These are phyloP conservation scores for Theobroma cacao DNA, from an alignment of 345 rosid genomes.

Conservation along the genomic window DNA sequence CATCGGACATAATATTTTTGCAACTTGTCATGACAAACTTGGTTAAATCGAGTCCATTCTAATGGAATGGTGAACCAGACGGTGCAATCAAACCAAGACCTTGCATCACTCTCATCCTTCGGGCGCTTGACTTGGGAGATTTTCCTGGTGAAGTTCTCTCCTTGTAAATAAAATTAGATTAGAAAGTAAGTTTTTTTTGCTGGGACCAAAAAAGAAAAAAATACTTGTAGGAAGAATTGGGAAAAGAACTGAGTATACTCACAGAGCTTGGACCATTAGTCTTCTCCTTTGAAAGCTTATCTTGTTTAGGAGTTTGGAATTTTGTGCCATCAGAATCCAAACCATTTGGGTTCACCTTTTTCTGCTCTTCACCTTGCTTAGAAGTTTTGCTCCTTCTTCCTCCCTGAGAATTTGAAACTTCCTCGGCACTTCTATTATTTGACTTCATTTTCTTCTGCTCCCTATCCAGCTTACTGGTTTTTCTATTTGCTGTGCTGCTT, in stretches of 20 bases:
- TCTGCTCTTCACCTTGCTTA: not conserved
- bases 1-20: not conserved
- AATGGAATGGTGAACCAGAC: slow-evolving; percentile 54
- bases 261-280: slow-evolving; percentile 12
- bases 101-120: slow-evolving; percentile 59
- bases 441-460: not conserved
- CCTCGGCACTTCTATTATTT: not conserved
- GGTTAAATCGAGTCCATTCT: slow-evolving; percentile 13
- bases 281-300: not conserved
- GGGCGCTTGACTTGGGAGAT: slow-evolving; percentile 34
- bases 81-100: slow-evolving; percentile 56
- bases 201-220: not conserved
- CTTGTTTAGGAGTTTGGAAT: not conserved
- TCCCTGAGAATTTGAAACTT: not conserved
- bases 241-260: slow-evolving; percentile 3
- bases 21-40: slow-evolving; percentile 5
- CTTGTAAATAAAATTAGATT: slow-evolving; percentile 21
- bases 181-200: not conserved
- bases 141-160: slow-evolving; percentile 13
- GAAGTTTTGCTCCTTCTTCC: not conserved
- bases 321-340: not conserved
- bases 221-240: not conserved
- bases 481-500: no score
- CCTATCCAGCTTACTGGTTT: no score
- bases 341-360: not conserved